Evolutionary conservation across 306 rosid species (phyloP), one percentile per base, ranked within the genome.

Genomic region (Vigna nakashimae): DNA sequence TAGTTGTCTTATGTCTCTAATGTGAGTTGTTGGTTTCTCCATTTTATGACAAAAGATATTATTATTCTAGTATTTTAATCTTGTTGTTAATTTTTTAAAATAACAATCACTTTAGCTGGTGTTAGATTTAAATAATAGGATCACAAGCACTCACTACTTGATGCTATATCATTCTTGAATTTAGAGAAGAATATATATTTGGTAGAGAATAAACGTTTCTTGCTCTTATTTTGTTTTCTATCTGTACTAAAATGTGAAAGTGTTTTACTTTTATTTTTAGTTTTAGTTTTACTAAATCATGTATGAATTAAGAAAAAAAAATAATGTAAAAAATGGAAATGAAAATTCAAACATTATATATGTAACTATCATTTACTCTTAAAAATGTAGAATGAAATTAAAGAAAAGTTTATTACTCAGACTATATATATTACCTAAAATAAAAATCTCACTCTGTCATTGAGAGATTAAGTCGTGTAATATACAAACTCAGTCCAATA

Each of bases 51-150:
- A 43, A 43, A 20, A 43, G 14, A 43, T 10, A 43, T 12, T 12
- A 11, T 45, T 11, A 30, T 30, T 30, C 34, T 30, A 30, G 4
- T 30, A 3, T 30, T 30, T 30, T 30, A 30, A 30, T 30, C 4
- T 30, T 30, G 5, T 3, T 30, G 0, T 30, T 30, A 4, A 45
- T 50, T 55, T 52, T 50, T 42, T 15, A 36, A 65, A 68, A 68
- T 62, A 58, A 52, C 56, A 45, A 30, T 78, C 13, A 4, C 76
- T 56, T 79, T 79, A 71, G 62, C 36, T 20, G 16, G 30, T 11
- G 55, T 36, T 34, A 34, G 15, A 50, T 69, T 68, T 70, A 76
- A 32, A 32, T 32, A 32, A 32, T 32, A 65, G 42, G 71, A 65
- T 43, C 55, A 72, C 26, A 20, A 56, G 11, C 67, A 0, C 77